A percentile compares a stretch with the other conserved stretches of the same genome.
These are phyloP conservation scores for Dovyalis caffra DNA, from an alignment of 345 rosid species.

Conservation along the genomic window DNA sequence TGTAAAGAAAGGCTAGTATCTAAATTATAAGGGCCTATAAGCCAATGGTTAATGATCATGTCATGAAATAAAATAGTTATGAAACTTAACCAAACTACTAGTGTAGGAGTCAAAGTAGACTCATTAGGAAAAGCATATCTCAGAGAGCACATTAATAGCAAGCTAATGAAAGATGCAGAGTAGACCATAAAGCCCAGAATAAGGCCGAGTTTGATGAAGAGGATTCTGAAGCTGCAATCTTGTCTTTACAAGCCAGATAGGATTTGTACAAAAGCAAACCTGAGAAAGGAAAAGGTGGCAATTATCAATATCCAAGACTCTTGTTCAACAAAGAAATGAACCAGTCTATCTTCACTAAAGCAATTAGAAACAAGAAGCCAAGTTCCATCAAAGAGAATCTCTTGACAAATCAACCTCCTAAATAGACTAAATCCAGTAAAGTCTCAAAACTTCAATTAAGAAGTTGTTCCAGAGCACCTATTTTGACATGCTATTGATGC, in stretches of 20 bases:
- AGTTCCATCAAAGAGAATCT: background rate
- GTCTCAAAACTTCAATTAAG: background rate
- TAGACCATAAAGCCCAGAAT: slow-evolving; percentile 84
- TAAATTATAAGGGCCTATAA: background rate
- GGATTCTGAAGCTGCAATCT: slow-evolving; percentile 94
- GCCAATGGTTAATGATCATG: slow-evolving; percentile 7
- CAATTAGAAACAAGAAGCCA: background rate
- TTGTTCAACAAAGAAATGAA: background rate
- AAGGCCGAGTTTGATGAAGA: slow-evolving; percentile 67
- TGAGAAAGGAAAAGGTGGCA: slow-evolving; percentile 28
- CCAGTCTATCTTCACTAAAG: background rate
- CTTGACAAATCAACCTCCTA: background rate
- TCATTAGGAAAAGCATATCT: slow-evolving; percentile 23
- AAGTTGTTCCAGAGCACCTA: background rate
- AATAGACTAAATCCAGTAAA: background rate
- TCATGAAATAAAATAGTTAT: slow-evolving; percentile 1
- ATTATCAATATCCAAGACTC: background rate
- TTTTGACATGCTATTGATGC: background rate
- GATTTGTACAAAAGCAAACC: slow-evolving; percentile 91
- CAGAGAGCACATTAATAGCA: slow-evolving; percentile 29
- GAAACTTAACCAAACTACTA: slow-evolving; percentile 11
- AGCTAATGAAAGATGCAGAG: slow-evolving; percentile 35
- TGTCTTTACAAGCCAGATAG: slow-evolving; percentile 93
- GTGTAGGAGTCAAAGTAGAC: slow-evolving; percentile 23
- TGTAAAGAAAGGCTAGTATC: background rate